Evolutionary conservation across 495 filamentous ascomycete genomes (phyloP), one percentile per base, ranked within the genome.

Genomic region (Daldinia grandis): DNA sequence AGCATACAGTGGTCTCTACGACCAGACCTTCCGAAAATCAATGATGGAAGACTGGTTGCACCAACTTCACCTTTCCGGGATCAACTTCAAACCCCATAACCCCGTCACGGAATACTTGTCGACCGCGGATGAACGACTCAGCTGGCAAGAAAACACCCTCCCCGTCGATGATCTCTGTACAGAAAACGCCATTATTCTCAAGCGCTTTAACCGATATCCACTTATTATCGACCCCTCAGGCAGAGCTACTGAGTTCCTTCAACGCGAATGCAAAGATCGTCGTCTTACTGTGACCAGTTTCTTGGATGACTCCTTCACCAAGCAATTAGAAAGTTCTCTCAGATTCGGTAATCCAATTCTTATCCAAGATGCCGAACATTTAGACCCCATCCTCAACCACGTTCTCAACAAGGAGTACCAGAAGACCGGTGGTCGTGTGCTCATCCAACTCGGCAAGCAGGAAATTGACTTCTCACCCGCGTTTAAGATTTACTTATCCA

Each of bases 401-500:
- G 94, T 99, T 51, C 88, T 99, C 78, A 99, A 99, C 82, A 98
- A 98, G 79, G 95, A 99, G 75, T 98, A 99, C 79, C 95, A 99
- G 79, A 97, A 94, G 82, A 99, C 95, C n/a, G 95, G 95, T 62
- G 95, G 95, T 14, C 94, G 95, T 86, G 95, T 99, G 38, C 87
- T 99, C 53, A 98, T 98, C 65, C 95, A 98, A 77, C 90, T 99
- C 31, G 95, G 95, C 72, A 98, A 95, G 79, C 96, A 99, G 81
- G 94, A 98, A 78, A 99, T 99, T 62, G 95, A 99, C 80, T 98
- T 99, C 81, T 99, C 95, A 49, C 96, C 95, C 10, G 88, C 94
- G 2, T 99, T 99, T 86, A 95, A 91, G 79, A 86, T 99, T 38
- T 99, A 95, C 81, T 83, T 99, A 58, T 97, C 94, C 0, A 99